phyloP scores from a whole-genome alignment of 495 filamentous ascomycete genomes.

The Peziza echinospora region DNA sequence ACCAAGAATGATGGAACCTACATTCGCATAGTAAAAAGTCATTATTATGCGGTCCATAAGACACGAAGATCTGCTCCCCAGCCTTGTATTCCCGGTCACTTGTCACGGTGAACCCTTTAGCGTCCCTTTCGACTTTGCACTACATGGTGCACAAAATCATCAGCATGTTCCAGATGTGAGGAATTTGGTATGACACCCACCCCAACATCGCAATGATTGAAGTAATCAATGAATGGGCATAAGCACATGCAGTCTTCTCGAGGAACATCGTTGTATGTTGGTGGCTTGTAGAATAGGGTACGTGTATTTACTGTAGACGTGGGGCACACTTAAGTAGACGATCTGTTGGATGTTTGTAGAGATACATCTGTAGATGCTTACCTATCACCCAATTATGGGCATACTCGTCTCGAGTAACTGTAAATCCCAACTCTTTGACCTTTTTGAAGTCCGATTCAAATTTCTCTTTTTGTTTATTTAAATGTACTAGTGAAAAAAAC shows the following conservation, averaged over 20 bases:
- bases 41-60: constrained; percentile 59
- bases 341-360: no score
- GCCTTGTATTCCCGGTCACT: constrained; percentile 30
- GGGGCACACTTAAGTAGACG: no score
- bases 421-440: constrained; percentile 31
- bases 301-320: constrained; percentile 62
- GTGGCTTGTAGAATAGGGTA: constrained; percentile 46
- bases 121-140: constrained; percentile 42
- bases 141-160: constrained; percentile 8
- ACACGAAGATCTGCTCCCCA: constrained; percentile 59
- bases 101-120: constrained; percentile 38
- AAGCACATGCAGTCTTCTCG: constrained; percentile 57
- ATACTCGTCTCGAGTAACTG: constrained; percentile 32
- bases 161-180: neutral
- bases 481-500: constrained; percentile 20
- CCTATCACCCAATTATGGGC: constrained; percentile 42
- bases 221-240: constrained; percentile 69
- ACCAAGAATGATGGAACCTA: no score
- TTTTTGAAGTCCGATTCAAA: constrained; percentile 38
- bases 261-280: constrained; percentile 28
- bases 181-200: constrained; percentile 20
- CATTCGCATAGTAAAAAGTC: constrained; percentile 63
- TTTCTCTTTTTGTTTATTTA: constrained; percentile 39
- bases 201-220: constrained; percentile 52
- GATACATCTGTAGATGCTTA: no score